Evolutionary conservation across 768 basidiomycete genomes (phyloP), one percentile per base, ranked within the genome.

Genomic region (Crucibulum laeve): DNA sequence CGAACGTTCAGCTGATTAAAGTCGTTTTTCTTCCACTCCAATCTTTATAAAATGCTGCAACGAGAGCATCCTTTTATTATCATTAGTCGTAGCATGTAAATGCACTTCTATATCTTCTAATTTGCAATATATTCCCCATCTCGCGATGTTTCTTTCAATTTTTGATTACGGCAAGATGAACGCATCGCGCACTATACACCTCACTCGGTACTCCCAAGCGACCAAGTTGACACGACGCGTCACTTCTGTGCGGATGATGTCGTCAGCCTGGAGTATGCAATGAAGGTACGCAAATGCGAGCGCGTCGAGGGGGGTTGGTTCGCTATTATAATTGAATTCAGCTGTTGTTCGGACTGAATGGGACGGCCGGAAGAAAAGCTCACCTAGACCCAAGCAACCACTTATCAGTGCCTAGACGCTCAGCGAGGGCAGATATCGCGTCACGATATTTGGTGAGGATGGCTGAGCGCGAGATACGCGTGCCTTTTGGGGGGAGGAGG

Each of bases 321-420:
- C 68, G 38, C 89, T 92, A 45, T 23, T 26, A 38, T 39, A 24
- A 18, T 22, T 42, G 22, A 21, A 17, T 38, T 34, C 25, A 48
- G 33, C 25, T 6, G 46, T 13, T 14, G 37, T n/a, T 22, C 19
- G 26, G 19, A 19, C 21, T 35, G 30, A n/a, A 17, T 8, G 22
- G 36, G 6, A 28, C 43, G 4, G 35, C n/a, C n/a, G n/a, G 40
- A 28, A 7, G 37, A 25, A 5, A 38, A 2, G 48, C 51, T 53
- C 57, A 90, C 90, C 62, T 64, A 10, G 87, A 91, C 26, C 73
- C 82, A 2, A 92, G 74, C 63, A 92, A 85, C 90, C 90, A 92
- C 48, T 76, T 77, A 55, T 91, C 84, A 2, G 75, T 78, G 19
- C 80, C 84, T 1, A 92, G 73, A 18, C 88, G 76, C 49, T 86